phyloP scores from a whole-genome alignment of 495 filamentous ascomycete species.

The Hamigera avellanea region DNA sequence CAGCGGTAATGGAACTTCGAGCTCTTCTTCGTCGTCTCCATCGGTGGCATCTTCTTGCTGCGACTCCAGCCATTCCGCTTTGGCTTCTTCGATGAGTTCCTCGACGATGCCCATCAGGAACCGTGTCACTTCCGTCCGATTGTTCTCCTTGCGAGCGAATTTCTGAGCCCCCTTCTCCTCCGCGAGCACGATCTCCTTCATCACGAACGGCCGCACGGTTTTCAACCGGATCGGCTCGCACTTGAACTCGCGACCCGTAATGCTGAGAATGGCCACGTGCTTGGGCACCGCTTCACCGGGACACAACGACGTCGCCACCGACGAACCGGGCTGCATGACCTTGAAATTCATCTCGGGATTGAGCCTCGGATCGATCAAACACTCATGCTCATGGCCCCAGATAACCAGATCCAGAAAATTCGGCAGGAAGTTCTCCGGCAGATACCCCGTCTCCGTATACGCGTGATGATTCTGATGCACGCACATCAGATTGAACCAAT shows the following conservation, averaged over 20 bases:
- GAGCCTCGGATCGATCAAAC: conserved; percentile 66
- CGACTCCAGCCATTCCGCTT: conserved; percentile 60
- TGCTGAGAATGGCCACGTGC: conserved; percentile 72
- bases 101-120: conserved; percentile 69
- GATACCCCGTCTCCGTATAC: conserved; percentile 77
- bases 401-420: conserved; percentile 84
- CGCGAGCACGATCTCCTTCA: conserved; percentile 66
- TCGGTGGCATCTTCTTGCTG: conserved; percentile 47
- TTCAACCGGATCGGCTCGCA: conserved; percentile 76
- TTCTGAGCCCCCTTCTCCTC: conserved; percentile 67
- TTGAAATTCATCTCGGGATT: conserved; percentile 85
- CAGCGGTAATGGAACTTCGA: conserved; percentile 59
- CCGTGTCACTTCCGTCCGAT: conserved; percentile 64
- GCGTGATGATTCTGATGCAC: conserved; percentile 96
- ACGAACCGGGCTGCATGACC: conserved; percentile 96
- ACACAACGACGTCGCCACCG: conserved; percentile 83
- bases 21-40: conserved; percentile 41
- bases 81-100: conserved; percentile 77
- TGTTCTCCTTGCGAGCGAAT: conserved; percentile 68
- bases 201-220: conserved; percentile 83
- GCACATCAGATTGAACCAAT: conserved; percentile 95
- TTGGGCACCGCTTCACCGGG: conserved; percentile 88
- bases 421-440: conserved; percentile 90
- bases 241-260: conserved; percentile 73
- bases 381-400: conserved; percentile 99